A percentile compares a stretch with the other conserved stretches of the same genome.
These are phyloP conservation scores for Juglanconis oblonga DNA, from an alignment of 2,329 filamentous ascomycete genomes.

Conservation along the genomic window DNA sequence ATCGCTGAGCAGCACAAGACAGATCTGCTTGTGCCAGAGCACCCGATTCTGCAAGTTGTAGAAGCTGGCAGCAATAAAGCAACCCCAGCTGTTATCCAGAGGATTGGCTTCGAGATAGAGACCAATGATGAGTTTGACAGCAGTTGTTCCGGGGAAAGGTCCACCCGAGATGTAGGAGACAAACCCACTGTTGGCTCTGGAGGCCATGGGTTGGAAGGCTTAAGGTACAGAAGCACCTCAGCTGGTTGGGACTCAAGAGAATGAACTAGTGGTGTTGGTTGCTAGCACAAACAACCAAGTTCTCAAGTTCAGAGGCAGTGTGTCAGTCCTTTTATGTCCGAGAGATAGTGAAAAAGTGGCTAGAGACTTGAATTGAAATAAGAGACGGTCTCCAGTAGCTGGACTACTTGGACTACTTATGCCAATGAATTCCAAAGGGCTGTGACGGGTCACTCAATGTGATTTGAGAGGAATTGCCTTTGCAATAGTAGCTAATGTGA, in stretches of 20 bases:
- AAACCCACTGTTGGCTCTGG: background rate
- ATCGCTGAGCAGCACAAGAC: slow-evolving; percentile 23
- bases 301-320: background rate
- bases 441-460: too few species aligned
- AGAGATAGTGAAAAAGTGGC: too few species aligned
- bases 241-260: background rate
- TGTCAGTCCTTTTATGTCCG: background rate
- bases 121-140: slow-evolving; percentile 27
- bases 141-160: slow-evolving; percentile 3
- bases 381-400: too few species aligned
- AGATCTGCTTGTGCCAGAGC: slow-evolving; percentile 31
- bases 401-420: too few species aligned
- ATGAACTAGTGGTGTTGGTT: background rate
- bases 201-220: background rate
- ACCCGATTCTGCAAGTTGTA: slow-evolving; percentile 29
- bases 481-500: too few species aligned
- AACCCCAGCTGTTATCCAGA: slow-evolving; percentile 26
- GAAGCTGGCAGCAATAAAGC: slow-evolving; percentile 31
- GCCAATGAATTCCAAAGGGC: too few species aligned
- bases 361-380: too few species aligned
- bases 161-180: background rate
- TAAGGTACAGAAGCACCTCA: background rate
- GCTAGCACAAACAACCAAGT: background rate
- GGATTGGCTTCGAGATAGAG: slow-evolving; percentile 26
- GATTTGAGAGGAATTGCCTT: too few species aligned